Evolutionary conservation across 2,329 filamentous ascomycete species (phyloP).

Genomic region (Zasmidium angulare): DNA sequence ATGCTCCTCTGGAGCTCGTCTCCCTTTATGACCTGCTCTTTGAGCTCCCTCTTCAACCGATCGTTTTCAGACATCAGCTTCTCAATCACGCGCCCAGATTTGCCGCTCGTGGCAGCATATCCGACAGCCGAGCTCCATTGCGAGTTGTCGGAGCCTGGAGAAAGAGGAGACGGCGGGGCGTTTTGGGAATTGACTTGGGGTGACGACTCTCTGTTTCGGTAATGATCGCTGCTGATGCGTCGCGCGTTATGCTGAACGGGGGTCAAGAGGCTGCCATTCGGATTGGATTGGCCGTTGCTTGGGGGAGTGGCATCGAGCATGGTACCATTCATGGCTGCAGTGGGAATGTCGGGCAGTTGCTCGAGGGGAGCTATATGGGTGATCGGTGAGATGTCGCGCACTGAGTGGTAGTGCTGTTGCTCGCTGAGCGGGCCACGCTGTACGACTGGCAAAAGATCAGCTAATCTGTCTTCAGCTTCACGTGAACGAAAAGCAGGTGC

Average conservation of each 20-base stretch:
- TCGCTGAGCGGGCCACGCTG: neutral
- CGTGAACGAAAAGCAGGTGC: neutral
- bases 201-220: constrained; percentile 10
- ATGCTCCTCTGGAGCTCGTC: constrained; percentile 71
- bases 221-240: constrained; percentile 8
- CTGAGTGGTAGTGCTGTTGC: neutral
- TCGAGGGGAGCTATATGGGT: neutral
- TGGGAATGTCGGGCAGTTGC: constrained; percentile 11
- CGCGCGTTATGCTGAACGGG: constrained; percentile 20
- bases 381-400: neutral
- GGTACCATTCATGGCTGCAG: constrained; percentile 15
- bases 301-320: constrained; percentile 9
- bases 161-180: constrained; percentile 14
- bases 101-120: constrained; percentile 65
- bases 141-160: constrained; percentile 11
- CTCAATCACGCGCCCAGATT: constrained; percentile 78
- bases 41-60: constrained; percentile 66
- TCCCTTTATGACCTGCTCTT: constrained; percentile 47
- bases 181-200: constrained; percentile 11
- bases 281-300: constrained; percentile 6
- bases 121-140: constrained; percentile 67
- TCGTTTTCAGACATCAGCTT: constrained; percentile 79
- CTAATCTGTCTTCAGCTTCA: neutral
- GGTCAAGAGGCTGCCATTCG: constrained; percentile 15
- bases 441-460: neutral